Conservation (phyloP, 352 stramenopile genomes). For the Globisporangium rhizosaccharum region DNA sequence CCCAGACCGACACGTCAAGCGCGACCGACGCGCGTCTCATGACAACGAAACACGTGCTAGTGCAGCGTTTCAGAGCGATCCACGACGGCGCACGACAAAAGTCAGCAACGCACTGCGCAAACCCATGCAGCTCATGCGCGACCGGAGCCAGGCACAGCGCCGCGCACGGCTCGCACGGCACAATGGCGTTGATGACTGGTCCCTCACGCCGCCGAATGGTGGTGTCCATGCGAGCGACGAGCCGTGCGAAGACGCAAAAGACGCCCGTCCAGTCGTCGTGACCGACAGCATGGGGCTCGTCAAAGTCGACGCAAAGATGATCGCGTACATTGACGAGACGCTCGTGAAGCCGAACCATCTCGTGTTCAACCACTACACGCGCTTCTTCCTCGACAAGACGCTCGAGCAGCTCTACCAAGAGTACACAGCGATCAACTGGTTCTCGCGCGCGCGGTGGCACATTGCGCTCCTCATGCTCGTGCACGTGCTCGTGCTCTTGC, state of each 20-base stretch:
- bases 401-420: constrained; percentile 81
- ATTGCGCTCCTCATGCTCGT: constrained; percentile 66
- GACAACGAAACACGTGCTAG: not conserved
- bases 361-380: constrained; percentile 77
- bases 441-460: constrained; percentile 65
- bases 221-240: no score
- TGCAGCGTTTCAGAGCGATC: not conserved
- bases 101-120: constrained; percentile 17
- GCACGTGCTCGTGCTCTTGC: constrained; percentile 58
- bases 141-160: constrained; percentile 9
- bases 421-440: constrained; percentile 83
- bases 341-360: constrained; percentile 64
- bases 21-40: not conserved
- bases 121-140: constrained; percentile 19
- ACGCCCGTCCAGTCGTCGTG: not conserved
- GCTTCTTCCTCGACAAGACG: constrained; percentile 70
- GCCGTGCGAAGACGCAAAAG: not conserved
- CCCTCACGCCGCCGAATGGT: no score
- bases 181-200: not conserved
- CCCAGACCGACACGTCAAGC: not conserved
- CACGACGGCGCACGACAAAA: constrained; percentile 5
- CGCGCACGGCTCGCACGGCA: not conserved
- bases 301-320: constrained; percentile 37
- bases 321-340: constrained; percentile 70
- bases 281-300: constrained; percentile 9